Evolutionary conservation across 495 filamentous ascomycete genomes (phyloP), one percentile per base, ranked within the genome.

Genomic region (Xylaria sp.): DNA sequence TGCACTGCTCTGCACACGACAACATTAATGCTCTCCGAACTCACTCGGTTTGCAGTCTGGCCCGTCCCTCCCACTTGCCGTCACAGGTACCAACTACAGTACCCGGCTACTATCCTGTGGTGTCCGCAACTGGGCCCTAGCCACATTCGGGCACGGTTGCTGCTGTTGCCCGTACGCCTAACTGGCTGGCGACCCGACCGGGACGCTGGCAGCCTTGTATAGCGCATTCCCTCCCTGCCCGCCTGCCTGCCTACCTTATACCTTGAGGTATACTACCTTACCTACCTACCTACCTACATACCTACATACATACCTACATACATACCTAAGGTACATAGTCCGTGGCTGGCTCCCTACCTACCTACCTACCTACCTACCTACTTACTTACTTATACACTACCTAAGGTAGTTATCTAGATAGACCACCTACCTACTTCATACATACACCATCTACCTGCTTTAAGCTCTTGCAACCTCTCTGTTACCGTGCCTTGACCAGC

Each of bases 151-250:
- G 31, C 62, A 31, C 46, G 21, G 57, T 15, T 46, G 12, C 17
- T 37, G 12, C 37, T 59, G 57, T 37, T 8, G 57, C n/a, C 33
- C 8, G 24, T 40, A 50, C 46, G 62, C 62, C 62, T 64, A 48
- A 62, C 59, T 24, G 41, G 40, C 61, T 66, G 62, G n/a, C 44
- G 37, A 37, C 44, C 62, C 62, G 62, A 66, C 62, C 29, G 43
- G 61, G 62, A 37, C 61, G 21, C 44, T 65, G 44, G 46, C 46
- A 66, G 62, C 62, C 62, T 66, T 66, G 62, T 66, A 41, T 46
- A 66, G 62, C 43, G 62, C 44, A 35, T 64, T 33, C 41, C 41
- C 15, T 48, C 24, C 41, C 61, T 64, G 8, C 41, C 7, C 26
- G 3, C 11, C 46, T 24, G 17, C 3, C 19, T 53, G 24, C 21